Conservation (phyloP, 192 early-diverging fungal species). For the Backusella parvicylindrica region DNA sequence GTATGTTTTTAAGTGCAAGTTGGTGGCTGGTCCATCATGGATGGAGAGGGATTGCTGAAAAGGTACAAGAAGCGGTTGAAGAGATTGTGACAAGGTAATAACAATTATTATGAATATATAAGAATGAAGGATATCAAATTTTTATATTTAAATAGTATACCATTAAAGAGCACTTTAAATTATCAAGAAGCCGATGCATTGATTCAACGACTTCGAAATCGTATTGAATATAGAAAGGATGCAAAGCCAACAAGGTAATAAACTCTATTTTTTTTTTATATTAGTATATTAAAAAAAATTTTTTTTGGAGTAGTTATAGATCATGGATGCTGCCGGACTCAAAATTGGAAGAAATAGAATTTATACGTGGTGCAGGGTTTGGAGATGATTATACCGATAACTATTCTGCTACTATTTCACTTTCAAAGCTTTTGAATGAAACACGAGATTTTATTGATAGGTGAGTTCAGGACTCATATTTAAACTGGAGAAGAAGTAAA, state of each 20-base stretch:
- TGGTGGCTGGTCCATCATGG: conserved; percentile 93
- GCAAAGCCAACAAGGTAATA: conserved; percentile 28
- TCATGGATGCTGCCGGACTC: conserved; percentile 60
- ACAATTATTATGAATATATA: conserved; percentile 14
- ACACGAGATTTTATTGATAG: conserved; percentile 86
- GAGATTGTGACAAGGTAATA: conserved; percentile 53
- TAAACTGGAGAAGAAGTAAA: background rate
- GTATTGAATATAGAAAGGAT: conserved; percentile 48
- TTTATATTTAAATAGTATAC: conserved; percentile 36
- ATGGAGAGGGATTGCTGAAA: conserved; percentile 67
- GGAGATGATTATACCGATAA: conserved; percentile 18
- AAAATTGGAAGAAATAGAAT: conserved; percentile 55
- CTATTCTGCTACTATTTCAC: conserved; percentile 29
- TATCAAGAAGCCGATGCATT: conserved; percentile 54
- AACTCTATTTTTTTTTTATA: too few relatives aligned
- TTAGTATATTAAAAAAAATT: too few relatives aligned
- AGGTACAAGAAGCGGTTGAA: conserved; percentile 67
- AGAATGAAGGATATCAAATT: background rate
- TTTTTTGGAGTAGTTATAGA: conserved; percentile 35
- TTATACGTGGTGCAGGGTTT: conserved; percentile 56
- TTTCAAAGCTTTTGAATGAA: conserved; percentile 79
- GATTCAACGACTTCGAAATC: conserved; percentile 48
- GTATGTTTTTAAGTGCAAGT: conserved; percentile 84
- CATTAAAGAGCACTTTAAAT: conserved; percentile 60
- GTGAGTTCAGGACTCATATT: conserved; percentile 29